Evolutionary conservation across 805 yeast species (phyloP), one percentile per base, ranked within the genome.

Genomic region (Geotrichum ghanense): DNA sequence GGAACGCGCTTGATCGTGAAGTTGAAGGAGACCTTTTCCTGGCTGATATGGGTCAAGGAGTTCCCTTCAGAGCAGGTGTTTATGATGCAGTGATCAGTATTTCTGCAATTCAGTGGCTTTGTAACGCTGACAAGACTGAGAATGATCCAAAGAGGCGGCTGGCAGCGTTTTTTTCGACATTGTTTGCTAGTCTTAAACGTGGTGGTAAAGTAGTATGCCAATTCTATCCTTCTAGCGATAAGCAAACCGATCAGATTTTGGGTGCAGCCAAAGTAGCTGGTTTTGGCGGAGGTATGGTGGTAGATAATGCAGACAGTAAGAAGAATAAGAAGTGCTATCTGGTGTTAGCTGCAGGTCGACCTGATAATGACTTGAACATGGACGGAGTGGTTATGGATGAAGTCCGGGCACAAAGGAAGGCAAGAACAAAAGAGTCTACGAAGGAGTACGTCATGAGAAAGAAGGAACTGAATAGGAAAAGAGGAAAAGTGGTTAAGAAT

Each of bases 121-220:
- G 97, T 69, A 92, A 92, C 62, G 97, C 97, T 2, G 98, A 92
- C 63, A 74, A 86, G 3, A 65, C 86, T 2, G 71, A 73, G 35
- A 81, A 79, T 46, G 95, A 89, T 59, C 98, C 98, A 20, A 81
- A 82, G 60, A 75, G 74, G 57, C 77, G 98, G 63, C 66, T 87
- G 46, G 69, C 81, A 65, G 69, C 83, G 42, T 92, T 92, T 59
- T 92, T 92, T 73, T 83, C 84, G 63, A 81, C 95, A 0, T 69
- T 92, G 45, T 92, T 85, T 64, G 87, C 95, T 0, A 71, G 87
- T 27, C 71, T 92, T 64, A 82, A 77, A 59, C 76, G 95, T 61
- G 98, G 98, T 43, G 98, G 98, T 4, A 92, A 92, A 65, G 95
- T 90, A 54, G 96, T 86, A 22, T 96, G 95, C 19, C 98, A 92